phyloP scores from a whole-genome alignment of 805 yeast genomes.

The Kazachstania psychrophila region DNA sequence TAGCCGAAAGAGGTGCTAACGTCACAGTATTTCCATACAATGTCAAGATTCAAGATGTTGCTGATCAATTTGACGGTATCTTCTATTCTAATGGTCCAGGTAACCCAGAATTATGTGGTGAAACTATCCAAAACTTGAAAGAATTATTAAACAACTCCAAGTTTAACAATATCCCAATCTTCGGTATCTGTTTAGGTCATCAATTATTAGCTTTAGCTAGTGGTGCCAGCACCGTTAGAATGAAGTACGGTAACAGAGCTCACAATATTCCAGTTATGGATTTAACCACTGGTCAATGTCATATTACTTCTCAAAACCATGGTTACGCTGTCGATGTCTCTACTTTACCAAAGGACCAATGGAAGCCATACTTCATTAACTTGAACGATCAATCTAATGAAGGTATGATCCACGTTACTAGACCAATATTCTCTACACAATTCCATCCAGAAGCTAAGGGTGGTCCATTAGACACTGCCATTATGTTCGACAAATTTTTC shows the following conservation, averaged over 20 bases:
- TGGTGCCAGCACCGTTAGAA: slow-evolving; percentile 85
- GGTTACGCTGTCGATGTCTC: slow-evolving; percentile 91
- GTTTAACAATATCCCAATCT: slow-evolving; percentile 68
- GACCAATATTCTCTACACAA: slow-evolving; percentile 93
- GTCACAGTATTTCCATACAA: slow-evolving; percentile 95
- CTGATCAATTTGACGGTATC: slow-evolving; percentile 87
- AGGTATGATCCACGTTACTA: slow-evolving; percentile 84
- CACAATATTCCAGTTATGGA: slow-evolving; percentile 97
- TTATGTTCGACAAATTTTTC: slow-evolving; percentile 84
- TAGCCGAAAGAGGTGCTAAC: slow-evolving; percentile 91
- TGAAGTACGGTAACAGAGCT: slow-evolving; percentile 97
- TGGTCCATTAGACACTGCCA: slow-evolving; percentile 91
- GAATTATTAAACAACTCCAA: slow-evolving; percentile 50
- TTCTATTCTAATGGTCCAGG: slow-evolving; percentile 97
- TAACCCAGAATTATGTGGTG: slow-evolving; percentile 84
- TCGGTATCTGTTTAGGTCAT: slow-evolving; percentile 97
- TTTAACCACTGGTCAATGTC: slow-evolving; percentile 82
- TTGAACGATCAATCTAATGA: slow-evolving; percentile 94
- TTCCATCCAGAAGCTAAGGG: slow-evolving; percentile 99
- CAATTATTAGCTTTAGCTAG: slow-evolving; percentile 91
- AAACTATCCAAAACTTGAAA: slow-evolving; percentile 66
- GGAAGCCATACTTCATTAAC: slow-evolving; percentile 83
- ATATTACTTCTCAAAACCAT: slow-evolving; percentile 97
- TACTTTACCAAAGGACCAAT: slow-evolving; percentile 59
- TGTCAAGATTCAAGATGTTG: slow-evolving; percentile 85